A percentile compares a stretch with the other conserved stretches of the same genome.
These are phyloP conservation scores for Verbena officinalis DNA, from an alignment of 257 asterid species.

Conservation along the genomic window DNA sequence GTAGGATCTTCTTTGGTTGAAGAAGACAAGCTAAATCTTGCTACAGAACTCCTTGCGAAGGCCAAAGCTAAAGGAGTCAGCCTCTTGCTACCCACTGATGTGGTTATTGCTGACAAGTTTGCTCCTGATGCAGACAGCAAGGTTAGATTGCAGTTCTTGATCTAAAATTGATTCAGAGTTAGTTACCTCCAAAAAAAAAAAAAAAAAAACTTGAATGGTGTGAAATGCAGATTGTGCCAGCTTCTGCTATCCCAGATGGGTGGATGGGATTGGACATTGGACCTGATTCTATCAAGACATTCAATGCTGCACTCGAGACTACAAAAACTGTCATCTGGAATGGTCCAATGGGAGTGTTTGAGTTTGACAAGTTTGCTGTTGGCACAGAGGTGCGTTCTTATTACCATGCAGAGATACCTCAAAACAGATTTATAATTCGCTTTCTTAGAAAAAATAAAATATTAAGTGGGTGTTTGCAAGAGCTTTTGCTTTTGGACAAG, in stretches of 20 bases:
- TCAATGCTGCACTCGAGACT: constrained; percentile 20
- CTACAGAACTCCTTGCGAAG: constrained; percentile 29
- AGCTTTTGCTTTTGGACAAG: no score
- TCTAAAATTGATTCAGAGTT: neutral
- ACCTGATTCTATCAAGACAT: constrained; percentile 29
- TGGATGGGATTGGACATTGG: constrained; percentile 37
- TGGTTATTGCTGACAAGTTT: constrained; percentile 27
- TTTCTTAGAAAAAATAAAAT: no score
- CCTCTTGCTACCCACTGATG: constrained; percentile 30
- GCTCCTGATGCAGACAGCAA: constrained; percentile 31
- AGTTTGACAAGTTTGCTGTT: constrained; percentile 28
- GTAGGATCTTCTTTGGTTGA: constrained; percentile 34
- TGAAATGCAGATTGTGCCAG: constrained; percentile 24
- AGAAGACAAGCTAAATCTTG: constrained; percentile 30
- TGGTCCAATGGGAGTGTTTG: constrained; percentile 35
- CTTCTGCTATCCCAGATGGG: constrained; percentile 31
- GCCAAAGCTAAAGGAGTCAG: constrained; percentile 31
- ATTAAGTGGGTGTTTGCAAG: no score
- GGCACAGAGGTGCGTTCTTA: constrained; percentile 25
- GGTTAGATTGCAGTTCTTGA: constrained; percentile 4
- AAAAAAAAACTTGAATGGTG: neutral
- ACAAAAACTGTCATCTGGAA: constrained; percentile 32
- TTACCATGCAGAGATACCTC: neutral
- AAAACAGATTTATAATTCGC: no score
- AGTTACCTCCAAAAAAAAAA: neutral